phyloP scores from a whole-genome alignment of 306 rosid species.

The Argentina anserina region DNA sequence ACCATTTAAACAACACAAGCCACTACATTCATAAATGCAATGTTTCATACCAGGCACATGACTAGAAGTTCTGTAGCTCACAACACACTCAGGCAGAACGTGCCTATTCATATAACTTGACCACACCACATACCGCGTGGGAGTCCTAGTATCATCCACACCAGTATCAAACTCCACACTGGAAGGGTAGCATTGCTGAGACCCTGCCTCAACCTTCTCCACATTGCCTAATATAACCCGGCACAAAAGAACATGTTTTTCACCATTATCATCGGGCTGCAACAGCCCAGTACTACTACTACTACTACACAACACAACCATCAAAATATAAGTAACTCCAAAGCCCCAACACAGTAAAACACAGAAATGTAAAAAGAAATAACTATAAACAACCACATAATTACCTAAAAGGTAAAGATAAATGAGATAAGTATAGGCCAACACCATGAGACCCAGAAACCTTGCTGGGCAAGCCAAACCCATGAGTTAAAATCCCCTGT shows the following conservation, averaged over 20 bases:
- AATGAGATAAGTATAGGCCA: constrained; percentile 42
- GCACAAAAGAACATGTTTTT: constrained; percentile 52
- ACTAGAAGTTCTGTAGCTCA: constrained; percentile 44
- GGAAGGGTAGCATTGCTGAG: constrained; percentile 42
- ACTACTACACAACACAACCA: constrained; percentile 19
- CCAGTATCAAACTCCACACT: constrained; percentile 48
- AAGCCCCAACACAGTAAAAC: not conserved
- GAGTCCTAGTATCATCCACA: constrained; percentile 45
- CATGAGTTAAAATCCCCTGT: constrained; percentile 37
- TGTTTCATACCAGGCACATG: constrained; percentile 25
- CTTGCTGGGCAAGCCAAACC: constrained; percentile 39
- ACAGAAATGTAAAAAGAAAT: not conserved
- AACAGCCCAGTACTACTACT: constrained; percentile 32
- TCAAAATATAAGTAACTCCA: not conserved
- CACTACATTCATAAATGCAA: not conserved
- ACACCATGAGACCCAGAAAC: constrained; percentile 24
- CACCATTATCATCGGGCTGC: constrained; percentile 37
- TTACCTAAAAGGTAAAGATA: constrained; percentile 46
- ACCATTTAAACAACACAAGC: not conserved
- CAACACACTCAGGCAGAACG: constrained; percentile 53
- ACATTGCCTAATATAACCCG: constrained; percentile 55
- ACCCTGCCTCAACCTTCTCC: constrained; percentile 47
- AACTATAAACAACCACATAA: not conserved
- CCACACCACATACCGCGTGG: constrained; percentile 60
- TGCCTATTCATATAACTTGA: constrained; percentile 44